Evolutionary conservation across 2,329 filamentous ascomycete genomes (phyloP), one percentile per base, ranked within the genome.

Genomic region (Stemphylium beticola): DNA sequence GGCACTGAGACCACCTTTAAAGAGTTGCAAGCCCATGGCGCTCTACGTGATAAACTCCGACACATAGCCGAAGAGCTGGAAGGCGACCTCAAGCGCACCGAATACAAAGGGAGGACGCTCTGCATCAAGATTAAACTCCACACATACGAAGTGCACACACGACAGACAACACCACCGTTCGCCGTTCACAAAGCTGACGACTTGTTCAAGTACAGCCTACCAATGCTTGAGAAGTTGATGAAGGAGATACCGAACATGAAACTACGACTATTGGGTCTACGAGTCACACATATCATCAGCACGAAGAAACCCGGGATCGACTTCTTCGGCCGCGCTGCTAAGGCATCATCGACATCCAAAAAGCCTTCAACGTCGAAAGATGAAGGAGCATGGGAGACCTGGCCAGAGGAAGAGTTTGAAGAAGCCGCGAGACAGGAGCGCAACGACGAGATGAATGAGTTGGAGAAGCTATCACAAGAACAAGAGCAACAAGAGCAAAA

Each of bases 111-210:
- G 0, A 85, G 92, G n/a, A 98, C 93, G 0, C 78, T 99, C 1
- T 91, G 92, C 18, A 79, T 99, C 32, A 99, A 99, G 74, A 83
- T 97, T 61, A 99, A 99, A 73, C 79, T 98, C 7, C 91, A 97
- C 72, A 96, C 92, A 0, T 99, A 93, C 66, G 93, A 98, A 74
- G 90, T 97, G 17, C 83, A 91, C 46, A 96, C 93, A 0, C 83
- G 95, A 29, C 95, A 99, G 71, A 84, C 85, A 5, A 85, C 90
- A 3, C 83, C 88, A 2, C 88, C 91, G 0, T 89, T 87, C 61
- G 87, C 92, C 0, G 82, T 97, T 1, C 83, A 78, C 43, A 79
- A 83, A 5, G 89, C 92, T 0, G 88, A 93, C 36, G 95, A 99
- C 65, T 77, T 99, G 4, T 98, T 93, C 76, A 87, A 85, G 48